These are phyloP conservation scores for Mortierella sp. DNA, from an alignment of 371 early-diverging fungal species.

Conservation along the genomic window DNA sequence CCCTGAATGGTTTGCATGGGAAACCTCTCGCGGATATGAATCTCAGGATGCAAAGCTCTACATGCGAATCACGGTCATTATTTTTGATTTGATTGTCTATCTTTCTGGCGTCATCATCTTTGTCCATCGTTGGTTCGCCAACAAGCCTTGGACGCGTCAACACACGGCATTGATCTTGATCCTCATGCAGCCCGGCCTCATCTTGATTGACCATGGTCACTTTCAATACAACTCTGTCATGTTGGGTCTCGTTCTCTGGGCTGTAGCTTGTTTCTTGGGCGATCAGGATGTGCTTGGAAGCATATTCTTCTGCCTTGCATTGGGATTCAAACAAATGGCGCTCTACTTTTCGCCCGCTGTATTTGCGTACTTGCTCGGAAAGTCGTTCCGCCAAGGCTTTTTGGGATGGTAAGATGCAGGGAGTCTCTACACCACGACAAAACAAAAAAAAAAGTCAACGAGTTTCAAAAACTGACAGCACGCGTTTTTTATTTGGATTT, in stretches of 20 bases:
- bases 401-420: slow-evolving; percentile 53
- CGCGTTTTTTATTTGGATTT: slow-evolving; percentile 26
- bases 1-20: slow-evolving; percentile 87
- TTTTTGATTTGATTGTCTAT: slow-evolving; percentile 81
- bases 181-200: slow-evolving; percentile 85
- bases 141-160: slow-evolving; percentile 53
- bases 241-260: slow-evolving; percentile 88
- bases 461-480: background rate
- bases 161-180: slow-evolving; percentile 68
- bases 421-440: background rate
- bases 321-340: slow-evolving; percentile 97
- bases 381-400: slow-evolving; percentile 65
- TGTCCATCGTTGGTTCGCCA: slow-evolving; percentile 56
- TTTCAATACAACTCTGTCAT: slow-evolving; percentile 97
- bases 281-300: slow-evolving; percentile 76
- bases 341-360: slow-evolving; percentile 92
- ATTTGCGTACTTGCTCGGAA: slow-evolving; percentile 87
- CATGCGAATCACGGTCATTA: slow-evolving; percentile 88
- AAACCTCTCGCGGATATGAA: slow-evolving; percentile 87
- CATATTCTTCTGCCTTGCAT: slow-evolving; percentile 79
- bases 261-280: slow-evolving; percentile 72
- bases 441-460: background rate
- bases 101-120: slow-evolving; percentile 78
- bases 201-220: slow-evolving; percentile 95
- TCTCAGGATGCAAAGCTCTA: slow-evolving; percentile 77